These are phyloP conservation scores for Ogataea glucozyma DNA, from an alignment of 805 yeast species.

Conservation along the genomic window DNA sequence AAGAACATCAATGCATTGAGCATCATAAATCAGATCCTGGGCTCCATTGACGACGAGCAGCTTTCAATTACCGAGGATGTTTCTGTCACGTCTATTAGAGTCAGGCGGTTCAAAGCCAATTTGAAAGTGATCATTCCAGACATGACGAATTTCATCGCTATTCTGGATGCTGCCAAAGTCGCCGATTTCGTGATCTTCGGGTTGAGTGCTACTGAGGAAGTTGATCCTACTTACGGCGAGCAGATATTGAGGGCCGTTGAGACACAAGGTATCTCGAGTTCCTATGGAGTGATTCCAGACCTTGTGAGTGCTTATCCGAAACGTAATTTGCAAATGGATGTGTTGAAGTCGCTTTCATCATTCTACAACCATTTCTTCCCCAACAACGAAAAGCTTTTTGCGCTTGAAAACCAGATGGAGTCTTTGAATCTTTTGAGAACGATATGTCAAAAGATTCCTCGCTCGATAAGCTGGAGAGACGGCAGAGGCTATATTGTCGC, in stretches of 20 bases:
- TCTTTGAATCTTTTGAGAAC: slow-evolving; percentile 70
- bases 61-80: slow-evolving; percentile 41
- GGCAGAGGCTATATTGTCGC: slow-evolving; percentile 86
- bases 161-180: slow-evolving; percentile 83
- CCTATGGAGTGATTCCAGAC: slow-evolving; percentile 77
- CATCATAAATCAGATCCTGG: slow-evolving; percentile 54
- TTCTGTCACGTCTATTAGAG: slow-evolving; percentile 51
- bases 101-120: slow-evolving; percentile 71
- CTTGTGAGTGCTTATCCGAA: slow-evolving; percentile 66
- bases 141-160: slow-evolving; percentile 59
- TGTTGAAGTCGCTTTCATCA: slow-evolving; percentile 61
- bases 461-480: slow-evolving; percentile 88
- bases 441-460: slow-evolving; percentile 84
- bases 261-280: slow-evolving; percentile 88
- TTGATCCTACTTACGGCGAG: slow-evolving; percentile 79
- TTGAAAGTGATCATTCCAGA: slow-evolving; percentile 76
- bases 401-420: slow-evolving; percentile 68
- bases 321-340: slow-evolving; percentile 73
- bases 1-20: slow-evolving; percentile 60
- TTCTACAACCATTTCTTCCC: slow-evolving; percentile 80
- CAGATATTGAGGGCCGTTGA: slow-evolving; percentile 84
- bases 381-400: slow-evolving; percentile 72
- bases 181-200: slow-evolving; percentile 90
- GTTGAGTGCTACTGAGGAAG: slow-evolving; percentile 84
- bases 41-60: slow-evolving; percentile 37